A percentile compares a stretch with the other conserved stretches of the same genome.
Evolutionary conservation across 306 rosid species (phyloP).

Genomic region (Sindora glabra): DNA sequence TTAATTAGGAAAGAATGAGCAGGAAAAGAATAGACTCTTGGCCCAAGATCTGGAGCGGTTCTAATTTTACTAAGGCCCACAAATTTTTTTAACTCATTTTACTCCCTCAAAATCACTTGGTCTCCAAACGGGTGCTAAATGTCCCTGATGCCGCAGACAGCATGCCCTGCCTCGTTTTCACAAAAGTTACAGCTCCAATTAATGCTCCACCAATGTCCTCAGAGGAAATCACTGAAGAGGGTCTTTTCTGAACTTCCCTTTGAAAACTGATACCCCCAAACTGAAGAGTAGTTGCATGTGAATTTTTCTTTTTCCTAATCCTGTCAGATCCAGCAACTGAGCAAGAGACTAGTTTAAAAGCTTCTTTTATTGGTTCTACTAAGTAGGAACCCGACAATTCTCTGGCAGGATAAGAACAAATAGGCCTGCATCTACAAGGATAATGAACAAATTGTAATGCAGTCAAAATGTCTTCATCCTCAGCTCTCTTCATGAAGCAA

Average conservation of each 20-base stretch:
- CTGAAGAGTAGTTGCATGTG: constrained; percentile 30
- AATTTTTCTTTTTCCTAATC: constrained; percentile 13
- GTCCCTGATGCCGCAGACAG: constrained; percentile 74
- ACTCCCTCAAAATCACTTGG: no score
- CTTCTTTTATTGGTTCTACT: constrained; percentile 67
- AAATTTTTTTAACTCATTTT: no score
- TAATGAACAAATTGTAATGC: not conserved
- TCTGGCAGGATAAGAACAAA: constrained; percentile 49
- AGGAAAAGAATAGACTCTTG: no score
- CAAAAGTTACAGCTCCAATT: constrained; percentile 50
- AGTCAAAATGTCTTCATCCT: not conserved
- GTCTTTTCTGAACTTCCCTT: constrained; percentile 48
- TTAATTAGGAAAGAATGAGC: no score
- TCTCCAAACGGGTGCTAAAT: no score
- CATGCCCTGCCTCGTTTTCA: constrained; percentile 44
- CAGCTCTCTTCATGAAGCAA: not conserved
- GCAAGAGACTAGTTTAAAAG: constrained; percentile 48
- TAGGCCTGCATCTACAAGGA: constrained; percentile 36
- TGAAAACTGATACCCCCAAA: constrained; percentile 66
- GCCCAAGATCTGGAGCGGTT: no score
- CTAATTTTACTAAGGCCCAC: no score
- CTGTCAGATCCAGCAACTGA: constrained; percentile 19
- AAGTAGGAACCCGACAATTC: constrained; percentile 56
- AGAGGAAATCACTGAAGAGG: constrained; percentile 19
- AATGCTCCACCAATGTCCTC: constrained; percentile 16